A percentile compares a stretch with the other conserved stretches of the same genome.
Conservation (phyloP, 345 rosid species). For the Atalantia buxifolia region DNA sequence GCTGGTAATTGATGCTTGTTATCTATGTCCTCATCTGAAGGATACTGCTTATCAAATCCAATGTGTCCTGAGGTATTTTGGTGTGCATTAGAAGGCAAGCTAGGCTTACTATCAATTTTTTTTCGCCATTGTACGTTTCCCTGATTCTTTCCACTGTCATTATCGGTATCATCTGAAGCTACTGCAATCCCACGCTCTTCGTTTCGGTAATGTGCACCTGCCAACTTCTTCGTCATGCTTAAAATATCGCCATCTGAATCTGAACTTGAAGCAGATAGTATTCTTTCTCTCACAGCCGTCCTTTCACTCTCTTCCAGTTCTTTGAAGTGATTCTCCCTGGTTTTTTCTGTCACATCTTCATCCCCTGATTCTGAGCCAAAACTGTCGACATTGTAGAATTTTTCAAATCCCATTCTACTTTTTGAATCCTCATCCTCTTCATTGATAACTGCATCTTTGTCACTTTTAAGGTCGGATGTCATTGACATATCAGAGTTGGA, state of each 20-base stretch:
- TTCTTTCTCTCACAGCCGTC: slow-evolving; percentile 1
- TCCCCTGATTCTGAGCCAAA: slow-evolving; percentile 14
- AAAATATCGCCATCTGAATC: slow-evolving; percentile 1
- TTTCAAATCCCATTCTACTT: neutral
- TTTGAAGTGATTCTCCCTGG: neutral
- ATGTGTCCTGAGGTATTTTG: neutral
- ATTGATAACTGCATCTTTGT: neutral
- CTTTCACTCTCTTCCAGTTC: neutral
- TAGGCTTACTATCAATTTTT: slow-evolving; percentile 1
- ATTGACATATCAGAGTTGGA: slow-evolving; percentile 8
- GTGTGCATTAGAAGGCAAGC: neutral
- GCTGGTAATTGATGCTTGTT: neutral
- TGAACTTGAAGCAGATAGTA: slow-evolving; percentile 7
- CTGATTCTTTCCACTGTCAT: neutral
- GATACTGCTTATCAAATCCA: slow-evolving; percentile 2
- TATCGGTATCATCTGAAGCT: neutral
- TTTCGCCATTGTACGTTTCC: neutral
- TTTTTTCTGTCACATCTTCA: slow-evolving; percentile 6
- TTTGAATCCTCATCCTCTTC: neutral
- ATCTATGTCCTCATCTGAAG: slow-evolving; percentile 1
- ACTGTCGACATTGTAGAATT: slow-evolving; percentile 7
- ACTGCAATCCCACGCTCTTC: neutral
- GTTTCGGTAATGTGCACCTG: neutral
- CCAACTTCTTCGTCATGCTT: neutral
- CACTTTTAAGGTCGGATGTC: neutral